Base-by-base conservation (phyloP, 139 green algal species). In the Closterium sp. region DNA sequence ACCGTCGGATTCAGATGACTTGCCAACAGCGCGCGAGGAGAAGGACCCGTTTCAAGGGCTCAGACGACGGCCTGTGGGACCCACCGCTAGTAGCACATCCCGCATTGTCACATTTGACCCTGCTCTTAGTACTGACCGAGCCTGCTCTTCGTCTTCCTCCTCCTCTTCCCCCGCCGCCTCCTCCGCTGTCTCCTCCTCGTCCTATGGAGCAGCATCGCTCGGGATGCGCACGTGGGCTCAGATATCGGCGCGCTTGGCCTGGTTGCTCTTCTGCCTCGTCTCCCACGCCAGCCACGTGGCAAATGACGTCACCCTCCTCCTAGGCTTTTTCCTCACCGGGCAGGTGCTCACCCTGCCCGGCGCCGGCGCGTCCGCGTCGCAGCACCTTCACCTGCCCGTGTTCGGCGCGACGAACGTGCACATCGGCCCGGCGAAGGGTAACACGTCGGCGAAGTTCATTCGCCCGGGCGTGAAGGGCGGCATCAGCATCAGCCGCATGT, bases 401-500 rank as follows among this genome's bases (percentile, higher is more conserved):
- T 87, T 87, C n/a, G 85, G 85, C 10, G n/a, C 85, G 85, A 32
- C 85, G 28, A 31, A 87, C 85, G 85, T 87, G 85, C 85, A 87
- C 28, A 87, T 87, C 28, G 85, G 85, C 27, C 85, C 85, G 9
- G 85, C 85, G n/a, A 30, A 31, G 28, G 85, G 85, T 31, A 87
- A 87, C 85, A 32, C 85, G 85, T 87, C 85, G 9, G 85, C 85
- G 28, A 87, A 87, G 85, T 87, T 87, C 5, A 87, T 87, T 31
- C 85, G 85, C 85, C 85, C 85, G 28, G 85, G 85, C 85, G 85
- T 87, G 85, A 87, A 87, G 85, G 85, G 85, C 85, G 85, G 85
- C 85, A 87, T 87, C 85, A 87, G 85, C 85, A 87, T 87, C 85
- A 87, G 85, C 85, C 85, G 85, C 85, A 87, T 31, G 85, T 87